Percentiles rank a stretch among this genome's conserved stretches.
Evolutionary conservation across 1,139 yeast species (phyloP).

Genomic region (Geotrichum histeridarum): DNA sequence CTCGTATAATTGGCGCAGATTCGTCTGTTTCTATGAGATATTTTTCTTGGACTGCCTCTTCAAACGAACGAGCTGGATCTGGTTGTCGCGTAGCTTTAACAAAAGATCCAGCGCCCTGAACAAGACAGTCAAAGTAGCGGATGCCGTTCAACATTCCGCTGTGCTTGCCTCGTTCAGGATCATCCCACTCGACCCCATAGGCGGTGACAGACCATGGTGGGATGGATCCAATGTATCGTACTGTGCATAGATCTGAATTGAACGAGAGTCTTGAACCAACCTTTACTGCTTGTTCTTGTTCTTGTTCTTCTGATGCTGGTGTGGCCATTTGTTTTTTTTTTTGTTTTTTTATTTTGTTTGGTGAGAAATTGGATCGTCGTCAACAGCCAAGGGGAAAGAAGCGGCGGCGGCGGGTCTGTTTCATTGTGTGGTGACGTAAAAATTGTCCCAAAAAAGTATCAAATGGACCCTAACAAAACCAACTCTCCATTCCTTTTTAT

Average conservation of each 20-base stretch:
- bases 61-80: constrained; percentile 37
- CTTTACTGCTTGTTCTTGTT: not conserved
- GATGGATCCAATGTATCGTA: constrained; percentile 56
- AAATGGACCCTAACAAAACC: too few species aligned
- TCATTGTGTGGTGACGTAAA: too few species aligned
- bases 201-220: constrained; percentile 61
- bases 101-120: constrained; percentile 56
- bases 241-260: constrained; percentile 54
- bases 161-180: constrained; percentile 52
- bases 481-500: too few species aligned
- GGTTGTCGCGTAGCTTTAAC: constrained; percentile 46
- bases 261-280: constrained; percentile 47
- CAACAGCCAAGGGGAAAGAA: not conserved
- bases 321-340: not conserved
- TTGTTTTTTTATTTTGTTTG: not conserved
- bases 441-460: too few species aligned
- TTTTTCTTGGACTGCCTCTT: constrained; percentile 47
- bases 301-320: not conserved
- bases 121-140: constrained; percentile 42
- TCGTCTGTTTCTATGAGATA: constrained; percentile 42
- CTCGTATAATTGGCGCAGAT: constrained; percentile 23
- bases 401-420: too few species aligned
- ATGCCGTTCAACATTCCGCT: constrained; percentile 47
- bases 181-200: constrained; percentile 86
- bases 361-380: too few species aligned